Percentiles rank a stretch among this genome's conserved stretches.
phyloP scores from a whole-genome alignment of 352 stramenopile species.

The Phytopythium helicoides region DNA sequence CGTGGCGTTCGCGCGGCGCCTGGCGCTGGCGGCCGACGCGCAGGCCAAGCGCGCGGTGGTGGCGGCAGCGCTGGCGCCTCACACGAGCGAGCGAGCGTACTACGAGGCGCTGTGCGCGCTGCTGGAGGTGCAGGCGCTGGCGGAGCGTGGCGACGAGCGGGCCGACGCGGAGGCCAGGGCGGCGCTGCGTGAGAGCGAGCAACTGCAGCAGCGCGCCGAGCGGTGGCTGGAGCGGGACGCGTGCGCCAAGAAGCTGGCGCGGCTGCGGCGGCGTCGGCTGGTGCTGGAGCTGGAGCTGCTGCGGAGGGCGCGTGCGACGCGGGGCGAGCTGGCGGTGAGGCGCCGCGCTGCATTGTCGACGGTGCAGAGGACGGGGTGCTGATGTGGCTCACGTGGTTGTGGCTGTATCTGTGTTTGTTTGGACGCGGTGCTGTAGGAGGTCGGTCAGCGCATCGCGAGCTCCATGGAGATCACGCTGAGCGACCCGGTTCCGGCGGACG shows the following conservation, averaged over 20 bases:
- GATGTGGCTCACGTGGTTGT: not conserved
- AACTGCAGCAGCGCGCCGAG: constrained; percentile 13
- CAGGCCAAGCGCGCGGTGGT: constrained; percentile 26
- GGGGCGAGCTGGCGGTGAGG: constrained; percentile 13
- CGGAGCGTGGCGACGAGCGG: too few relatives aligned
- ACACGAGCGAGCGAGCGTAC: constrained; percentile 21
- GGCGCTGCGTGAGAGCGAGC: constrained; percentile 17
- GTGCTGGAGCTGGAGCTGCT: constrained; percentile 45
- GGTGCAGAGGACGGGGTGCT: constrained; percentile 7
- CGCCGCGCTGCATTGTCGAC: too few relatives aligned
- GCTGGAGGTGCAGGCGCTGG: constrained; percentile 18
- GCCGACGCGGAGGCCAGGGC: too few relatives aligned
- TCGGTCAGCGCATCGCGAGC: too few relatives aligned
- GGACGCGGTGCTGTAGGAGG: too few relatives aligned
- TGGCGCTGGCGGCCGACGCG: constrained; percentile 23
- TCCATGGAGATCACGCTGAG: too few relatives aligned
- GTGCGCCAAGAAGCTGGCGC: too few relatives aligned
- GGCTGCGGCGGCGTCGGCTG: constrained; percentile 27
- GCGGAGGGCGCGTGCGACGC: constrained; percentile 21
- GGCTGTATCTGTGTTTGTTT: too few relatives aligned
- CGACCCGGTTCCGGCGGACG: too few relatives aligned
- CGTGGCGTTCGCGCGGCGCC: constrained; percentile 25
- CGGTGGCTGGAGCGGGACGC: constrained; percentile 26
- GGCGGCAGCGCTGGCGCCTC: constrained; percentile 14
- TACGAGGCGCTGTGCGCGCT: constrained; percentile 35